Evolutionary conservation across 768 basidiomycete species (phyloP).

Genomic region (Boletus rufocinnamomeus): DNA sequence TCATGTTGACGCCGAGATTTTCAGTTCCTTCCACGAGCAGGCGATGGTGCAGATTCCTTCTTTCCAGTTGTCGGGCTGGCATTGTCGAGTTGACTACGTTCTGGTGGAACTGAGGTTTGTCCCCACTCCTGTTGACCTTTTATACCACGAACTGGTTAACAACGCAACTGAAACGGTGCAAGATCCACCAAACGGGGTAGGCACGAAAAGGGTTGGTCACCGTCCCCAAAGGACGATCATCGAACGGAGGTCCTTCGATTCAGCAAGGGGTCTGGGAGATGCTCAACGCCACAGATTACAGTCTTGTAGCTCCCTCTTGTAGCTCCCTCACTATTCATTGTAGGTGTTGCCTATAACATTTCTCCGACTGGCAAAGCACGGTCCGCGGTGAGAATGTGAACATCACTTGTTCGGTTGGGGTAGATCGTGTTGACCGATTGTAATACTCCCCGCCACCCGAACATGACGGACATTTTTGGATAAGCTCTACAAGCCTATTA

Average conservation of each 20-base stretch:
- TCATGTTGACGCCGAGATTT: neutral
- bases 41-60: neutral
- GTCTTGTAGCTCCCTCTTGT: neutral
- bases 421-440: neutral
- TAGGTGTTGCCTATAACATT: neutral
- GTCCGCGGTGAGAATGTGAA: neutral
- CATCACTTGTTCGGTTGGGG: neutral
- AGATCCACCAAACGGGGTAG: neutral
- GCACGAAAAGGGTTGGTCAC: neutral
- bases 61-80: neutral
- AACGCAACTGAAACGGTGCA: neutral
- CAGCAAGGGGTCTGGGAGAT: neutral
- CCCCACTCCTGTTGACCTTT: neutral
- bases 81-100: neutral
- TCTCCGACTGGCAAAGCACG: too few relatives aligned
- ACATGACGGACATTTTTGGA: neutral
- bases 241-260: neutral
- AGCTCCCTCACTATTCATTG: neutral
- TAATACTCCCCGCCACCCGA: neutral
- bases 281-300: neutral
- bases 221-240: neutral
- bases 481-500: neutral
- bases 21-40: neutral
- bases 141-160: neutral
- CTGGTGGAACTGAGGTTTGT: neutral